Evolutionary conservation across 805 yeast species (phyloP), one percentile per base, ranked within the genome.

Genomic region (Ogataea neopini): DNA sequence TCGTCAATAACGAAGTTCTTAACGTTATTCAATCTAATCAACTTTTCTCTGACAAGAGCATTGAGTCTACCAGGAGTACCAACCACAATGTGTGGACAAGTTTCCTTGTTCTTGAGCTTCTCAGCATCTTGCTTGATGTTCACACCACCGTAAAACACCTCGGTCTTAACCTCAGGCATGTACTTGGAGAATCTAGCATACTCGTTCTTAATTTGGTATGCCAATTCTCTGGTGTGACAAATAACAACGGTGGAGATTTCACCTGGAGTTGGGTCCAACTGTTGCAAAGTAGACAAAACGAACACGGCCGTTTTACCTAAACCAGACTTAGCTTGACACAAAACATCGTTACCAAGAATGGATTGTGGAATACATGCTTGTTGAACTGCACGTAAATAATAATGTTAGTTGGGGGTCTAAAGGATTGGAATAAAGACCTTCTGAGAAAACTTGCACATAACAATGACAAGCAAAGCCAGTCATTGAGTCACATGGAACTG

Each of bases 281-380:
- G 97, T 74, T 92, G 98, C 67, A 92, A 79, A 53, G 99, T 92
- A 20, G 97, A 88, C 63, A 92, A 79, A 51, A 92, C 98, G 62
- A 92, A 92, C 48, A 92, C 98, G 39, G 99, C 99, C 50, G 99
- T 92, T 72, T 92, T 92, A 84, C 99, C 99, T 60, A 94, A 79
- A 86, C 99, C 99, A 40, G 99, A 94, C 77, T 94, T 92, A 71
- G 99, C 99, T 79, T 92, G 99, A 76, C 99, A 94, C 59, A 92
- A 75, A 50, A 92, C 98, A 68, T 92, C 99, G 53, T 96, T 92
- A 66, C 98, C 99, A 61, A 92, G 86, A 66, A 92, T 89, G 48
- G 97, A 88, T 75, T 94, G 98, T 46, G 99, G 99, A 64, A 92
- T 94, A 73, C 97, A 88, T 60, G 89, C 92, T 76, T 92, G 99